These are phyloP conservation scores for Lachancea sp. DNA, from an alignment of 805 yeast species.

Conservation along the genomic window DNA sequence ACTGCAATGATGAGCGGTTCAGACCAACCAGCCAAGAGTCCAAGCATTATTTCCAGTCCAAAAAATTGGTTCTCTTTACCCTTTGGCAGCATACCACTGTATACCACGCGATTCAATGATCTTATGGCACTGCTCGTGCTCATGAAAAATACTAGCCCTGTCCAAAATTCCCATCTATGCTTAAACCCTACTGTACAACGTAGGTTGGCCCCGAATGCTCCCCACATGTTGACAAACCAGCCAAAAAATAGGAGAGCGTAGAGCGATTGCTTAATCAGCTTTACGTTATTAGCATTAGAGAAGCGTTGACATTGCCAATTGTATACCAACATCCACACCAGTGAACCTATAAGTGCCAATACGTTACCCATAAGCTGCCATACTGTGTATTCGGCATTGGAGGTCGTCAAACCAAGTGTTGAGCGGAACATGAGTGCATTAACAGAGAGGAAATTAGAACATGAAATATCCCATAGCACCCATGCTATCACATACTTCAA, in stretches of 20 bases:
- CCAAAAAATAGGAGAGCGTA: conserved; percentile 31
- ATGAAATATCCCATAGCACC: conserved; percentile 39
- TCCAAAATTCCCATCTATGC: conserved; percentile 40
- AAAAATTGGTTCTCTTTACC: conserved; percentile 41
- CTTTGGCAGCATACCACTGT: conserved; percentile 36
- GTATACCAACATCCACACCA: conserved; percentile 35
- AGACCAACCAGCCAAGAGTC: conserved; percentile 39
- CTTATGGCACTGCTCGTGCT: conserved; percentile 35
- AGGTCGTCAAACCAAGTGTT: conserved; percentile 35
- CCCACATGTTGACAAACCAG: conserved; percentile 36
- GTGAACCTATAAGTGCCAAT: conserved; percentile 33
- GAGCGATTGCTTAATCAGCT: conserved; percentile 35
- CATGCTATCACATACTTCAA: conserved; percentile 35
- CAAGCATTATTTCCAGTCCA: conserved; percentile 38
- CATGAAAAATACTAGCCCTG: conserved; percentile 35
- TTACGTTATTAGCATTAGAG: conserved; percentile 9
- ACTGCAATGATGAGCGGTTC: conserved; percentile 36
- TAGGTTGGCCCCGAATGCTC: conserved; percentile 32
- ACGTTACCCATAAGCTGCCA: conserved; percentile 36
- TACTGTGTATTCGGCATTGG: conserved; percentile 37
- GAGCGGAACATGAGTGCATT: conserved; percentile 36
- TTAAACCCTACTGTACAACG: conserved; percentile 34
- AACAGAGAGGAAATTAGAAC: conserved; percentile 33
- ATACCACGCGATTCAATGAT: conserved; percentile 34
- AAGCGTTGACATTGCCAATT: conserved; percentile 16